Evolutionary conservation across 129 eudicot genomes (phyloP).

Genomic region (Smallanthus sonchifolius): DNA sequence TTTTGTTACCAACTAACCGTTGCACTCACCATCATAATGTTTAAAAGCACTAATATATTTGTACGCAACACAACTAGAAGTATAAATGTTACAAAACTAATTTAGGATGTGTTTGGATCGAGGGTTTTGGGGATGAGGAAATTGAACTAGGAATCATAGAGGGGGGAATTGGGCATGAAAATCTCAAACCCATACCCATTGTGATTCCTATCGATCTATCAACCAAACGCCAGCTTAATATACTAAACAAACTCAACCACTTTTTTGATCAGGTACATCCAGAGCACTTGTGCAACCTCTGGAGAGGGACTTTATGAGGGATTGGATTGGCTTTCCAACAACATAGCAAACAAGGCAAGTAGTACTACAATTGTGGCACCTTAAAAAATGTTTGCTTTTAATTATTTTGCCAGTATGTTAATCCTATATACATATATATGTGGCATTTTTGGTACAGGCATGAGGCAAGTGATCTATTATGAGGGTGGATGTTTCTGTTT

Average conservation of each 20-base stretch:
- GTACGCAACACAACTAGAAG: neutral
- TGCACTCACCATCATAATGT: neutral
- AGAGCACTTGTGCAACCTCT: constrained; percentile 99
- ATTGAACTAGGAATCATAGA: neutral
- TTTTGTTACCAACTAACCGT: neutral
- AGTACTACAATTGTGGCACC: neutral
- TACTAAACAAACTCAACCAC: neutral
- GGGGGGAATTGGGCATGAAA: neutral
- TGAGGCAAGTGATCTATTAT: constrained; percentile 10
- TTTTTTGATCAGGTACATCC: constrained; percentile 76
- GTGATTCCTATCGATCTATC: neutral
- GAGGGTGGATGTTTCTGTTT: constrained; percentile 22
- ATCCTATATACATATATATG: neutral
- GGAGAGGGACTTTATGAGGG: constrained; percentile 99
- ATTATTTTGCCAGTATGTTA: neutral
- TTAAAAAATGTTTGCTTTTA: neutral
- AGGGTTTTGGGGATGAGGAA: neutral
- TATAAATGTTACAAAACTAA: neutral
- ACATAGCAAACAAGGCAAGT: constrained; percentile 89
- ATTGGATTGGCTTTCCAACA: constrained; percentile 98
- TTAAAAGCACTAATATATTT: no score
- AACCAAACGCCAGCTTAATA: neutral
- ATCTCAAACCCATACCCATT: neutral
- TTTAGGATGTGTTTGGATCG: neutral
- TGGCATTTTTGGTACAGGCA: constrained; percentile 20